A percentile compares a stretch with the other conserved stretches of the same genome.
Evolutionary conservation across 2,329 filamentous ascomycete genomes (phyloP).

Genomic region (Ceratocystis ficicola): DNA sequence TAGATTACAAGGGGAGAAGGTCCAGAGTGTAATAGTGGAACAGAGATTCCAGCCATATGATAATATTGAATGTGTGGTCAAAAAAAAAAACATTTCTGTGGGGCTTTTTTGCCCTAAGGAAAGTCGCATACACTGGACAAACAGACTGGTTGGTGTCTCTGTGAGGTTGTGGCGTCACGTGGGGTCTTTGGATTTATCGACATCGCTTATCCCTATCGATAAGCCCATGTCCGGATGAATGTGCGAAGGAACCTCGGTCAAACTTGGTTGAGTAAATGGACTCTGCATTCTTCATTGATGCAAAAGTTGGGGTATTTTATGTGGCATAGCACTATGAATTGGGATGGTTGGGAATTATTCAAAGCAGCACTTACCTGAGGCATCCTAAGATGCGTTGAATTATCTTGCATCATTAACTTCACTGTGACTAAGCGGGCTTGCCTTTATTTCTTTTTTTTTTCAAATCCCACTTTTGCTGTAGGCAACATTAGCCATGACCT

Average conservation of each 20-base stretch:
- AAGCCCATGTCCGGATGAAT: background rate
- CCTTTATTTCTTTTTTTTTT: no score
- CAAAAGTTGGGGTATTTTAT: no score
- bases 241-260: no score
- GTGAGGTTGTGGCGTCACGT: constrained; percentile 20
- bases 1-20: constrained; percentile 29
- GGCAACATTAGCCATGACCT: background rate
- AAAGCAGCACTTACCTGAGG: no score
- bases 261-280: no score
- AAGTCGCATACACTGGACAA: constrained; percentile 20
- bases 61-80: constrained; percentile 27
- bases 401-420: no score
- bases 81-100: constrained; percentile 29
- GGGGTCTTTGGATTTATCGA: constrained; percentile 1
- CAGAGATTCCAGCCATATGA: constrained; percentile 27
- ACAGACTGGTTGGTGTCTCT: constrained; percentile 28
- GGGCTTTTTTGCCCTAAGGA: constrained; percentile 34
- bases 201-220: constrained; percentile 9
- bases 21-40: constrained; percentile 27
- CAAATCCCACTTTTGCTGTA: background rate
- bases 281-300: no score
- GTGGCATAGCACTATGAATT: no score
- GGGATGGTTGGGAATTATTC: no score
- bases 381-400: no score
- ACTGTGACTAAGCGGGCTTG: no score